Base-by-base conservation (phyloP, 805 yeast species). In the Candida adriatica region DNA sequence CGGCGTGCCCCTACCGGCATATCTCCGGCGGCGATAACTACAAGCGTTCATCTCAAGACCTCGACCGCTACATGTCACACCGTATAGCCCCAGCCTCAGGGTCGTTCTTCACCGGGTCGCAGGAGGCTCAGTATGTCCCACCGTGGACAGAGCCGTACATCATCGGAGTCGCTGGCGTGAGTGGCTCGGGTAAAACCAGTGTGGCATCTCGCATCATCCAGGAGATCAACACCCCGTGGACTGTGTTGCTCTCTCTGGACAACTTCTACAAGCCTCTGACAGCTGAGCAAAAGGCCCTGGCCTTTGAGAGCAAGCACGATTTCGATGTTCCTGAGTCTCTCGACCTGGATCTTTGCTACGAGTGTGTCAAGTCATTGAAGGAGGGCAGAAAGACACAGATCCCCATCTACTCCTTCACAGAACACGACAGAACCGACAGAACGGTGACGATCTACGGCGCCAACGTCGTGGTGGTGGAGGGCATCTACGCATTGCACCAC, bases 181-280 rank as follows among this genome's bases (percentile, higher is more conserved):
- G 84, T 11, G 94, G 97, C 2, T 84, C 95, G 0, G 98, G 98
- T 2, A 90, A 90, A 53, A 90, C 97, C 0, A 80, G 94, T 21
- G 85, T 92, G 13, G 92, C 96, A 0, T 77, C 86, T 23, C 71
- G 73, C 41, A 79, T 92, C 45, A 83, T 88, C 31, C 73, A 79
- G 34, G 76, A 78, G 39, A 64, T 75, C 38, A 79, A 85, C 58
- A 85, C 85, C 34, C 97, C 97, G 1, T 88, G 97, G 96, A 85
- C 96, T 0, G 90, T 92, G 9, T 63, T 92, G 35, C 52, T 90
- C 14, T 82, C 96, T 2, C 67, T 87, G 60, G 98, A 92, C 53
- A 90, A 90, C 57, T 92, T 90, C 53, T 92, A 92, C 60, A 75
- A 70, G 29, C 92, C 92, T 0, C 63, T 92, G 43, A 67, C 64